Base-by-base conservation (phyloP, 1,139 yeast species). In the Meyerozyma athensensis region DNA sequence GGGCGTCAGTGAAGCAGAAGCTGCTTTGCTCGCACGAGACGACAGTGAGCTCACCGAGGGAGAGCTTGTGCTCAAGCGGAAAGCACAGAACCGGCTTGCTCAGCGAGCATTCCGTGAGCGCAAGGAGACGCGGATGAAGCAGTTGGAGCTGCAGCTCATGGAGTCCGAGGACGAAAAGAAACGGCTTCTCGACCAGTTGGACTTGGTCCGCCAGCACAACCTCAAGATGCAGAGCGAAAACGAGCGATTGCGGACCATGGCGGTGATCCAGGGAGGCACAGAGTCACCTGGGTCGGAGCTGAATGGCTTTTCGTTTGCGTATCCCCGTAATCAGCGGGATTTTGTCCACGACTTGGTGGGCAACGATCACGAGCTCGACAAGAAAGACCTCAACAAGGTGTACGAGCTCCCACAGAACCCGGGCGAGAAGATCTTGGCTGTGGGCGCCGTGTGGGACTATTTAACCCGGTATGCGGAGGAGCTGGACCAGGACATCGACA, bases 91-190 rank as follows among this genome's bases (percentile, higher is more conserved):
- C 56, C 67, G 96, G 50, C 94, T 92, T 4, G 95, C 96, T 0
- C 96, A 86, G 60, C 68, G 92, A 47, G 96, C 96, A 1, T 86
- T 86, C 61, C 69, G 96, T 45, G 94, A 86, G 57, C 76, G 96
- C 36, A 85, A 86, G 55, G 95, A 86, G 56, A 76, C 79, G 39
- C 77, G 77, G 48, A 62, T 86, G 42, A 81, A 81, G 50, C 89
- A 81, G 45, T 66, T 86, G 36, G 83, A 84, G 49, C 63, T 62
- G 3, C 79, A 79, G 52, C 61, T 86, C 43, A 61, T 65, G 26
- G 68, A 72, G 43, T 75, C 85, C 33, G 92, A 86, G 54, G 61
- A 58, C 31, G 84, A 81, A 48, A 74, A 79, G 41, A 68, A 66
- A 36, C 61, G 62, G 34, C 59, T 86, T 34, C 47, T 67, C 41